Evolutionary conservation across 2,329 filamentous ascomycete species (phyloP), one percentile per base, ranked within the genome.

Genomic region (Ophiostoma angusticollis): DNA sequence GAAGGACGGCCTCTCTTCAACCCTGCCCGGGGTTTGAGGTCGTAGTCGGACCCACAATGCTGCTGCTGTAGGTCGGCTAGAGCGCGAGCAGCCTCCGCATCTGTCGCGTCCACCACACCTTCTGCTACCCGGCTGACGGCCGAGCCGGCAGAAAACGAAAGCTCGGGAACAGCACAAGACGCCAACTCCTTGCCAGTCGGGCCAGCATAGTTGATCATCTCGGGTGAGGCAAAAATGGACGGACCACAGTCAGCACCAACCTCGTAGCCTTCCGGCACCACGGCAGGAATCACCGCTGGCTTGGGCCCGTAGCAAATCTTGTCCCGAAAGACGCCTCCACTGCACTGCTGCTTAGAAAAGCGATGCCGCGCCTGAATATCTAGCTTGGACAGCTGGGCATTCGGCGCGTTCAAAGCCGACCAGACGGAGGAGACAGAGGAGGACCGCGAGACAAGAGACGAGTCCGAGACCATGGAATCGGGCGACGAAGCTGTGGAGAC

Each of bases 401-500:
- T 63, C 58, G 67, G 73, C 72, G 72, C 73, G 66, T 66, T 71
- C 56, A 60, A 67, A 60, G 72, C 59, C 43, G 70, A 74, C 48
- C 72, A 76, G 50, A 70, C 65, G 52, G 73, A 76, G 41, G 73
- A 78, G 58, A 76, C 72, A 14, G 74, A 78, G 53, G 74, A 78
- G 37, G 72, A 76, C 54, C 73, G 72, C 47, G 74, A 78, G 46
- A 72, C 66, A 45, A 67, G 67, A 42, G 70, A 78, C 41, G 64
- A 62, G 52, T 79, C 75, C 43, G 75, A 78, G 32, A 79, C 59
- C 74, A 79, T 78, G 40, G 75, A 79, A 52, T 79, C 74, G 45
- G 75, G 75, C 21, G 75, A 79, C 43, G 75, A 79, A 24, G 70
- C 68, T 22, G 70, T 72, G 19, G 74, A 79, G 49, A 74, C 61